Conservation (phyloP, 2,329 filamentous ascomycete genomes). For the Aplosporella prunicola region DNA sequence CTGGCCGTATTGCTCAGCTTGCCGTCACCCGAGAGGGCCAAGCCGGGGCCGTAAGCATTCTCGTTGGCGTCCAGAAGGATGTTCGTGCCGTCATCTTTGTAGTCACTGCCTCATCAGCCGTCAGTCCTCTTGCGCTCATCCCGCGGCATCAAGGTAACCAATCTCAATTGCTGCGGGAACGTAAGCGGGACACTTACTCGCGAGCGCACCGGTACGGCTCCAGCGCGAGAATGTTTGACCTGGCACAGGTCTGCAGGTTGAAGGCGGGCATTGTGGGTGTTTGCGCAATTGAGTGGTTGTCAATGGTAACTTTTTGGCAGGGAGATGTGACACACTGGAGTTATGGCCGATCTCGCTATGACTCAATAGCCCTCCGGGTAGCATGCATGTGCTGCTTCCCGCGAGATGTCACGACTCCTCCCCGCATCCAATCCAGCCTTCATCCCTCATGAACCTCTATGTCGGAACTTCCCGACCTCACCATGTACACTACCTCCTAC, state of each 20-base stretch:
- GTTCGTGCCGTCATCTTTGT: conserved; percentile 96
- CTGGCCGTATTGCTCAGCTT: conserved; percentile 38
- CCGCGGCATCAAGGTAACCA: background rate
- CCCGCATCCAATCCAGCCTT: too few relatives aligned
- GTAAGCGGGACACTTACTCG: conserved; percentile 35
- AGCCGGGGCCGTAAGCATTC: conserved; percentile 83
- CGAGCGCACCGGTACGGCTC: conserved; percentile 46
- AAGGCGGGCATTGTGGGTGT: conserved; percentile 24
- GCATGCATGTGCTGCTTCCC: too few relatives aligned
- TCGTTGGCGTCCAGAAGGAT: conserved; percentile 96
- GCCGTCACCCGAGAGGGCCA: conserved; percentile 44
- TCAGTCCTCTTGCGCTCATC: conserved; percentile 21
- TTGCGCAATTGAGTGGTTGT: background rate
- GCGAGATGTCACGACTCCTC: too few relatives aligned
- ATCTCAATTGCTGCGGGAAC: too few relatives aligned
- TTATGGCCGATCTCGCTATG: conserved; percentile 11
- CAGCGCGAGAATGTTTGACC: conserved; percentile 44
- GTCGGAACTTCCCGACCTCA: too few relatives aligned
- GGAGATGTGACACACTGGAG: too few relatives aligned
- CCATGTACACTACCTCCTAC: too few relatives aligned
- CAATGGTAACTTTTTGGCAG: conserved; percentile 6
- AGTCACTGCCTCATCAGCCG: conserved; percentile 56
- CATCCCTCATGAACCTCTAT: too few relatives aligned
- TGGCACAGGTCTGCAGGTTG: conserved; percentile 41
- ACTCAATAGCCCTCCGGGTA: conserved; percentile 10